Evolutionary conservation across 768 basidiomycete species (phyloP), one percentile per base, ranked within the genome.

Genomic region (Pleurotus cornucopiae): DNA sequence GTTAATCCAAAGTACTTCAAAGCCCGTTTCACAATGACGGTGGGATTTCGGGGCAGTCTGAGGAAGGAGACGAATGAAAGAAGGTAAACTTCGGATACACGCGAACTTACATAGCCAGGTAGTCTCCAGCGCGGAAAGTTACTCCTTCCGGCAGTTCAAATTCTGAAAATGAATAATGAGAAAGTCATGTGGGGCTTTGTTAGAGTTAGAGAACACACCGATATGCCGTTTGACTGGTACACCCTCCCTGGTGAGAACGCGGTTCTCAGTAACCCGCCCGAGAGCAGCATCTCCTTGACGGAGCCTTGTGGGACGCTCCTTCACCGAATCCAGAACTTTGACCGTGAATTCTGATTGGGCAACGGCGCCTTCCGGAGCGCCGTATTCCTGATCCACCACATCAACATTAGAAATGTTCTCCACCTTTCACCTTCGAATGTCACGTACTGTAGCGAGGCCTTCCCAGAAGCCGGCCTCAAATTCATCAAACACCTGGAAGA

Each of bases 401-500:
- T 57, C 46, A 6, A 20, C 13, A 1, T 57, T 43, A 6, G 5
- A 5, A 46, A n/a, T 9, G 30, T 30, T 11, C 30, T 20, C 16
- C 59, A 25, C 55, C 21, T 23, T 46, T 26, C 12, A 23, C 1
- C 13, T n/a, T 21, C n/a, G 12, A 20, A 48, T 43, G 14, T 9
- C n/a, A 57, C 58, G 14, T 55, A 75, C 76, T 63, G 71, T 62
- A 5, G 62, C 56, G 20, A 79, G 54, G 5, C 59, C 60, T 46
- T 61, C 59, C 77, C 76, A 80, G 1, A 79, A 59, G 44, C 63
- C 61, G 5, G 61, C 67, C 60, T 73, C 71, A 65, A 73, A 80
- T 23, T 69, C 67, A 46, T 80, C 78, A 54, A 78, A 80, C 12
- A 59, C 61, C 62, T 74, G 70, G 59, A 79, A 77, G 61, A 80